Evolutionary conservation across 2,329 filamentous ascomycete species (phyloP), one percentile per base, ranked within the genome.

Genomic region (Penicillium olsonii): DNA sequence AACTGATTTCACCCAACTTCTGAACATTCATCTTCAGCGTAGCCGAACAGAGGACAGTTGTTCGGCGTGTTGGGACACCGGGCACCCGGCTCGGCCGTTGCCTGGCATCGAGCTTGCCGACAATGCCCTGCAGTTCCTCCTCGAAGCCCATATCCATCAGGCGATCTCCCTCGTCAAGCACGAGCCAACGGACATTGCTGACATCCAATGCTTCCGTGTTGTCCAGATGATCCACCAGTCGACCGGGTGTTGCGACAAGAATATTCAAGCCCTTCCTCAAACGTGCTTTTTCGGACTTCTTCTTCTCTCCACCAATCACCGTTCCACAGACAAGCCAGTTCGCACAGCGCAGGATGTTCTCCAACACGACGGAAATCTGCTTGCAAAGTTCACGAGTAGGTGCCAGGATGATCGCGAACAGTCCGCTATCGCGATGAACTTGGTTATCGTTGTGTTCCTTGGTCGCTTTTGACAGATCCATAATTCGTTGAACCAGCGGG

Each of bases 11-110:
- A 35, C 92, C 92, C 5, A 99, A 77, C 60, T 88, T 87, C 68
- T 97, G 92, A 1, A 97, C 94, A 61, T 92, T 94, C 84, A 95
- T 92, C 75, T 96, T 96, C 85, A 99, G 88, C 0, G 94, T 99
- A 3, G 94, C 94, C 4, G 94, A 99, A 70, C 94, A 99, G 2
- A 99, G 81, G 4, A 99, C 81, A 0, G 94, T 97, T 48, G 92
- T 83, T 56, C 91, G 82, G 45, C 84, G 84, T 0, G 90, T 87
- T 7, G 96, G 78, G 4, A 87, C 77, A 15, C 81, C 80, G 4
- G 82, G 82, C 31, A 87, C 77, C 2, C 84, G 83, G 31, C 81
- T 80, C 24, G 82, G 83, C 47, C 80, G 82, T 48, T 81, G 80
- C 31, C 87, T 80, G 37, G 85, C 75, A 54, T 91, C 85, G 48